These are phyloP conservation scores for Vaccinium vitisidaea DNA, from an alignment of 148 eudicot species.

Conservation along the genomic window DNA sequence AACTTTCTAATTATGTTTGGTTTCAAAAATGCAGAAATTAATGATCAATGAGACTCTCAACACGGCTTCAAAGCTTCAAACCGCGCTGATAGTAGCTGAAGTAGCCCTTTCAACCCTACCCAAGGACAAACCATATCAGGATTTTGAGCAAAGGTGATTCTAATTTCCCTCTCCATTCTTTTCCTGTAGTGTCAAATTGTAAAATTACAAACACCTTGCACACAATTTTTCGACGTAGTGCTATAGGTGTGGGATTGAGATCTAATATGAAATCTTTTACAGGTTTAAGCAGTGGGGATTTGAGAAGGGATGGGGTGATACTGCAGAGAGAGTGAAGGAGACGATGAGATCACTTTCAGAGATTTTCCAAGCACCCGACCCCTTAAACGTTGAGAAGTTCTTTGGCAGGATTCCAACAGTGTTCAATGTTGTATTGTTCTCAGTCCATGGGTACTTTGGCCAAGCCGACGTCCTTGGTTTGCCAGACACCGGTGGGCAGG, in stretches of 20 bases:
- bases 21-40: conserved; percentile 53
- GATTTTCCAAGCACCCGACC: conserved; percentile 92
- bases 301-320: conserved; percentile 96
- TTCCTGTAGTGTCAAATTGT: background rate
- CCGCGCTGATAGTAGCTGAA: conserved; percentile 70
- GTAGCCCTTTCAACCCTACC: conserved; percentile 61
- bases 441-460: conserved; percentile 93
- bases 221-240: background rate
- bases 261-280: conserved; percentile 13
- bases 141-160: conserved; percentile 65
- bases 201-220: background rate
- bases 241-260: background rate
- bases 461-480: conserved; percentile 90
- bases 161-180: background rate
- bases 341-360: conserved; percentile 76
- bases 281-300: conserved; percentile 96
- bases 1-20: background rate
- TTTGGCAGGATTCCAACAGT: conserved; percentile 68
- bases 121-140: conserved; percentile 56
- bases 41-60: conserved; percentile 78
- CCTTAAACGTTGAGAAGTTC: conserved; percentile 55
- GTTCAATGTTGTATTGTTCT: conserved; percentile 80
- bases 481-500: conserved; percentile 99
- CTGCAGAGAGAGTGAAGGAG: conserved; percentile 68
- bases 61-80: conserved; percentile 73